Conservation (phyloP, 2,329 filamentous ascomycete species). For the Zymoseptoria tritici region DNA sequence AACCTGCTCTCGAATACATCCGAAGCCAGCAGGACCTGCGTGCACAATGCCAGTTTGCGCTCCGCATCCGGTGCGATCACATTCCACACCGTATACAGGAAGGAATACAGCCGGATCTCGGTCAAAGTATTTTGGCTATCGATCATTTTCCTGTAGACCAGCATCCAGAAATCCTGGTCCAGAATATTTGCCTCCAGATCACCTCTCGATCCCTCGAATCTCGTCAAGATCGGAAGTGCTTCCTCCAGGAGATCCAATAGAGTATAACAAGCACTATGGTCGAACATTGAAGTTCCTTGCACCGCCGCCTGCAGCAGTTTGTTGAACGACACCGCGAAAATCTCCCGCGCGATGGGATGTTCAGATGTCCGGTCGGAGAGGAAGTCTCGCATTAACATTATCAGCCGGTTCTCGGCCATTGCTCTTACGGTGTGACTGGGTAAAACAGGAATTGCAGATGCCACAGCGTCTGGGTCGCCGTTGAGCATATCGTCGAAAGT, state of each 20-base stretch:
- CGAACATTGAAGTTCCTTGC: constrained; percentile 68
- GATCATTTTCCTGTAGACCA: constrained; percentile 70
- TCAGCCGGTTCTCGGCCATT: constrained; percentile 82
- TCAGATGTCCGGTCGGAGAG: constrained; percentile 55
- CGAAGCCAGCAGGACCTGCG: constrained; percentile 67
- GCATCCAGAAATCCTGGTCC: constrained; percentile 80
- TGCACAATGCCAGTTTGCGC: constrained; percentile 63
- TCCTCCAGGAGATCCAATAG: constrained; percentile 90
- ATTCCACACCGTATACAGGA: constrained; percentile 75
- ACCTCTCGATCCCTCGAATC: constrained; percentile 47
- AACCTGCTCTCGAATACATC: constrained; percentile 74
- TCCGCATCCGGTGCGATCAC: constrained; percentile 57
- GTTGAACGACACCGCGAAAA: constrained; percentile 71
- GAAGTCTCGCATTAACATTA: constrained; percentile 75
- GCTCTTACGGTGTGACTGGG: constrained; percentile 64
- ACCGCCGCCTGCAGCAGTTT: constrained; percentile 65
- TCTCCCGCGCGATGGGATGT: constrained; percentile 50
- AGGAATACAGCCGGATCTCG: constrained; percentile 74
- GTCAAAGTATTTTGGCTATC: constrained; percentile 82
- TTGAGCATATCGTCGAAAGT: constrained; percentile 60
- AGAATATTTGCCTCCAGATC: constrained; percentile 43
- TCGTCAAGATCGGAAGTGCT: constrained; percentile 58
- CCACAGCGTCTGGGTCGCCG: constrained; percentile 58
- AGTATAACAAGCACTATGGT: constrained; percentile 77
- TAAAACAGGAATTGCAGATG: constrained; percentile 53